Percentiles rank a stretch among this genome's conserved stretches.
phyloP scores from a whole-genome alignment of 352 stramenopile species.

The Pythium dissotocum region DNA sequence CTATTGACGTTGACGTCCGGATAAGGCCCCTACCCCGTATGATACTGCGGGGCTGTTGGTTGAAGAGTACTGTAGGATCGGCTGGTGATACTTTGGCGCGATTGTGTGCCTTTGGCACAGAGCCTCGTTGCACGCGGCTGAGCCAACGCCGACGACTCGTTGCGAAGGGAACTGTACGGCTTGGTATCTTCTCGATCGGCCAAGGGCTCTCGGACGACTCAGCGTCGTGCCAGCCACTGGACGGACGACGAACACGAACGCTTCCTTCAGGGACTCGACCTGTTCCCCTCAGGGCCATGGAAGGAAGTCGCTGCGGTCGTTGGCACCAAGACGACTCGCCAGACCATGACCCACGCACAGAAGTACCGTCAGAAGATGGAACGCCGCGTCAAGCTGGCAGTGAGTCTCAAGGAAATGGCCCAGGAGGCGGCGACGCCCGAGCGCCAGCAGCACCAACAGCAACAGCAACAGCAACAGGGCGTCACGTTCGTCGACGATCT shows the following conservation, averaged over 20 bases:
- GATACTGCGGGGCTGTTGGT: too few species aligned
- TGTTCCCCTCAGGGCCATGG: constrained; percentile 49
- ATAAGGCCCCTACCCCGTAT: too few species aligned
- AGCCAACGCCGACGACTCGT: not conserved
- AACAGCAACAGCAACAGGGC: not conserved
- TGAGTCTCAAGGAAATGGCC: constrained; percentile 3
- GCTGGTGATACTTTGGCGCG: too few species aligned
- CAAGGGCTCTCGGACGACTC: not conserved
- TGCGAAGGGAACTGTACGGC: not conserved
- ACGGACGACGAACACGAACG: constrained; percentile 53
- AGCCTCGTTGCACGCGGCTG: too few species aligned
- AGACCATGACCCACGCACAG: constrained; percentile 61
- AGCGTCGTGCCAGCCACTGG: constrained; percentile 24
- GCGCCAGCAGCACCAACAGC: not conserved
- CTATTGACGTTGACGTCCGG: too few species aligned
- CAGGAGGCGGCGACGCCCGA: not conserved
- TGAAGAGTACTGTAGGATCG: too few species aligned
- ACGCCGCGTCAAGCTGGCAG: constrained; percentile 6
- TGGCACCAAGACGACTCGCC: constrained; percentile 45
- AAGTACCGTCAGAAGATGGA: constrained; percentile 43
- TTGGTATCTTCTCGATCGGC: not conserved
- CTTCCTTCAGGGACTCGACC: constrained; percentile 48
- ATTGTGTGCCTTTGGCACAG: too few species aligned
- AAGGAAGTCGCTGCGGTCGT: constrained; percentile 54
- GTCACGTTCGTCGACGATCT: not conserved